Evolutionary conservation across 2,329 filamentous ascomycete genomes (phyloP).

Genomic region (Cyphellophora europaea): DNA sequence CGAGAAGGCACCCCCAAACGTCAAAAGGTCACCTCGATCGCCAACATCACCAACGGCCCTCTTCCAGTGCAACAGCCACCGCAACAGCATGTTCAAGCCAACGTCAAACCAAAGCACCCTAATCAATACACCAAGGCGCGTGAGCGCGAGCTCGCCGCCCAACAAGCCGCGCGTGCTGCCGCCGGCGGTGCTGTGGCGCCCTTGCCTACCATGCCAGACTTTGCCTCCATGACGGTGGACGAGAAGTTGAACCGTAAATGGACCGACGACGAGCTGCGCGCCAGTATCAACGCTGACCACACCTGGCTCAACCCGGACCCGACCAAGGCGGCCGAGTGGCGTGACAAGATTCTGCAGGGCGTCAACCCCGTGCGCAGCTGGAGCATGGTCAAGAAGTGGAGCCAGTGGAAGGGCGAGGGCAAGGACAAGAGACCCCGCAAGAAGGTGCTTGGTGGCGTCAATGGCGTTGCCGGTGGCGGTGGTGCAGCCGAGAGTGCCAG

Average conservation of each 20-base stretch:
- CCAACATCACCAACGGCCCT: too few relatives aligned
- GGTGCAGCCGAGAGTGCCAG: slow-evolving; percentile 3
- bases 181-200: slow-evolving; percentile 1
- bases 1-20: slow-evolving; percentile 16
- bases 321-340: slow-evolving; percentile 12
- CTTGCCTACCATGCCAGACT: slow-evolving; percentile 1
- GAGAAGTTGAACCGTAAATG: slow-evolving; percentile 12
- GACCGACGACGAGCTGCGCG: slow-evolving; percentile 16
- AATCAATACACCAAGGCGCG: slow-evolving; percentile 12
- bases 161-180: slow-evolving; percentile 6
- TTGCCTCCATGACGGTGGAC: slow-evolving; percentile 8
- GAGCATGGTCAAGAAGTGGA: slow-evolving; percentile 19
- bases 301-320: slow-evolving; percentile 15
- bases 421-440: slow-evolving; percentile 19
- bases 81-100: too few relatives aligned
- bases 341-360: slow-evolving; percentile 15
- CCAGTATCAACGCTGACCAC: slow-evolving; percentile 14
- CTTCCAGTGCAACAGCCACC: too few relatives aligned
- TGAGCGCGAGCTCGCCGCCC: slow-evolving; percentile 6
- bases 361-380: slow-evolving; percentile 19
- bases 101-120: slow-evolving; percentile 12
- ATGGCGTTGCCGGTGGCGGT: too few relatives aligned
- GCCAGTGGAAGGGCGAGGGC: slow-evolving; percentile 14
- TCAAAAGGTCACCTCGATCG: slow-evolving; percentile 12
- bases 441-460: slow-evolving; percentile 9